phyloP scores from a whole-genome alignment of 495 filamentous ascomycete species.

The Podospora pseudopauciseta region DNA sequence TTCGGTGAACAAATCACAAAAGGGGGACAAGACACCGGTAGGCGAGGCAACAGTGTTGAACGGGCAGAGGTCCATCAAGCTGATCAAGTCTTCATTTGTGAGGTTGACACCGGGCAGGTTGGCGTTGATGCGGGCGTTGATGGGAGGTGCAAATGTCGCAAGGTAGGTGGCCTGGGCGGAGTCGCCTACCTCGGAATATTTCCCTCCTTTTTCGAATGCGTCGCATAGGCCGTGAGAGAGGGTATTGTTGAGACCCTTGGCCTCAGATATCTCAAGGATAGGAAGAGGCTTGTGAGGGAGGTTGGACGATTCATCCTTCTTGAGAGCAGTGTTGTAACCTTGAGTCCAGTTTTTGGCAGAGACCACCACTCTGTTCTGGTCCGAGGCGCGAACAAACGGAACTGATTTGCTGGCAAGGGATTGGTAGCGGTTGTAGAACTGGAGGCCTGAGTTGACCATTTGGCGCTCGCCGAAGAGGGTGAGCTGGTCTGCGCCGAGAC shows the following conservation, averaged over 20 bases:
- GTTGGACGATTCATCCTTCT: conserved; percentile 36
- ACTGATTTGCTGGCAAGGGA: conserved; percentile 46
- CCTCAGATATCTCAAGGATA: conserved; percentile 57
- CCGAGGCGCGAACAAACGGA: conserved; percentile 71
- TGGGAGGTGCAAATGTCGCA: conserved; percentile 55
- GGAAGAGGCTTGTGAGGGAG: conserved; percentile 58
- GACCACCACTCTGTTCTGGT: conserved; percentile 66
- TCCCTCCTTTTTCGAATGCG: conserved; percentile 51
- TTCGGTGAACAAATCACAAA: conserved; percentile 68
- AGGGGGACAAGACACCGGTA: conserved; percentile 46
- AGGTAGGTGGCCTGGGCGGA: conserved; percentile 52
- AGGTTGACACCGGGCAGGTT: conserved; percentile 61
- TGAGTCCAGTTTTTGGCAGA: conserved; percentile 69
- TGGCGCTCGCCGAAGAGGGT: conserved; percentile 68
- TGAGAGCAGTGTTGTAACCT: conserved; percentile 62
- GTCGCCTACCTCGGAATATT: conserved; percentile 44
- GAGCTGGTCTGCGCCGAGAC: conserved; percentile 70
- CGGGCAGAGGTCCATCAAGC: conserved; percentile 81
- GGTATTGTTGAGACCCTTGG: conserved; percentile 63
- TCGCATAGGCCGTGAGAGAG: conserved; percentile 68
- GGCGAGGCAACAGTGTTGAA: conserved; percentile 64
- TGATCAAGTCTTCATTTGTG: conserved; percentile 50
- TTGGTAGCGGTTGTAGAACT: conserved; percentile 69
- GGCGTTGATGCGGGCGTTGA: conserved; percentile 58
- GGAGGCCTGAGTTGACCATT: conserved; percentile 68